Percentiles rank a stretch among this genome's conserved stretches.
phyloP scores from a whole-genome alignment of 2,329 filamentous ascomycete genomes.

The Ustilaginoidea virens region DNA sequence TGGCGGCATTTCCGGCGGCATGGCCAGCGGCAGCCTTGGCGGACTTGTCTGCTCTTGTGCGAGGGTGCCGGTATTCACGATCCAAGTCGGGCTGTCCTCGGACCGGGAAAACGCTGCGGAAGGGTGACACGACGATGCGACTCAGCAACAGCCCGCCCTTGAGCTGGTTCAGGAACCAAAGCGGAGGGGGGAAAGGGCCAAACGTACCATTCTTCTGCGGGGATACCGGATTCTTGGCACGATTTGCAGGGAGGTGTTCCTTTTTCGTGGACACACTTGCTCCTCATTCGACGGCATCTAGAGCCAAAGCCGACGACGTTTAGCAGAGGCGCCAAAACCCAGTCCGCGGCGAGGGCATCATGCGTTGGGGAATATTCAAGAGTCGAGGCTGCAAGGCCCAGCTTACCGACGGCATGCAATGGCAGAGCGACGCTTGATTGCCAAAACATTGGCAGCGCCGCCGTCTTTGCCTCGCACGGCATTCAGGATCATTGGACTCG shows the following conservation, averaged over 20 bases:
- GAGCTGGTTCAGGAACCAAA: too few species aligned
- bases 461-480: not conserved
- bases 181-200: not conserved
- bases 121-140: slow-evolving; percentile 3
- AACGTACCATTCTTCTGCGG: slow-evolving; percentile 32
- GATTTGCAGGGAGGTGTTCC: slow-evolving; percentile 33
- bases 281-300: slow-evolving; percentile 40
- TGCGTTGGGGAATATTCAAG: not conserved
- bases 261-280: slow-evolving; percentile 37
- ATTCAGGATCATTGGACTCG: not conserved
- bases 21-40: slow-evolving; percentile 23
- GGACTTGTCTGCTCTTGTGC: slow-evolving; percentile 30
- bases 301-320: too few species aligned
- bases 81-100: slow-evolving; percentile 39
- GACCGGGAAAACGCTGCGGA: slow-evolving; percentile 30
- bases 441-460: slow-evolving; percentile 5
- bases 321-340: too few species aligned
- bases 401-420: slow-evolving; percentile 37
- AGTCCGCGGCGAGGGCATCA: not conserved
- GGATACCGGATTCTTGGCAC: slow-evolving; percentile 33
- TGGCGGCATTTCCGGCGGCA: too few species aligned
- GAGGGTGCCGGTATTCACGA: slow-evolving; percentile 40
- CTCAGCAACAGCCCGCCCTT: too few species aligned
- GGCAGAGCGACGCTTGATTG: slow-evolving; percentile 32
- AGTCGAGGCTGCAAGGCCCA: not conserved